Evolutionary conservation across 345 rosid genomes (phyloP).

Genomic region (Brassica incana): DNA sequence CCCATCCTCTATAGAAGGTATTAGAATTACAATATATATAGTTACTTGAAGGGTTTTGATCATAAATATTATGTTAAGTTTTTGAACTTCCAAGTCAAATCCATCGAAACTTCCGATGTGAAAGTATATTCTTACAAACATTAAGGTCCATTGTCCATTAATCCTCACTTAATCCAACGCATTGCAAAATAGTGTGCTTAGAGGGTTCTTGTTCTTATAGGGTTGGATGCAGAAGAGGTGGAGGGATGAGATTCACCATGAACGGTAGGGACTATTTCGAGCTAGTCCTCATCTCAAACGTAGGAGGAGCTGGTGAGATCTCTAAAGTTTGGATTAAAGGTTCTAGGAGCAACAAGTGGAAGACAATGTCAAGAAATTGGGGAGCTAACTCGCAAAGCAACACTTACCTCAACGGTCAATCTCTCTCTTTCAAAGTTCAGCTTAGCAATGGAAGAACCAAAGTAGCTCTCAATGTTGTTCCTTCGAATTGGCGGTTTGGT

Average conservation of each 20-base stretch:
- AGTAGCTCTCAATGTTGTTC: slow-evolving; percentile 53
- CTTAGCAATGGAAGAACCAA: slow-evolving; percentile 48
- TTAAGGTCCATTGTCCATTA: too few relatives aligned
- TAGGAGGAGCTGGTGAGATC: slow-evolving; percentile 67
- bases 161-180: too few relatives aligned
- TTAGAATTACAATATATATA: too few relatives aligned
- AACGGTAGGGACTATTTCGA: slow-evolving; percentile 67
- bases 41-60: too few relatives aligned
- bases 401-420: slow-evolving; percentile 63
- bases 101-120: too few relatives aligned
- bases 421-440: slow-evolving; percentile 61
- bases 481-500: slow-evolving; percentile 68
- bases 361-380: slow-evolving; percentile 73
- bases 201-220: slow-evolving; percentile 28
- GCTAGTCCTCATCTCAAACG: slow-evolving; percentile 68
- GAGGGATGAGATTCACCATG: slow-evolving; percentile 74
- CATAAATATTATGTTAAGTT: too few relatives aligned
- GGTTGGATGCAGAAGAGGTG: slow-evolving; percentile 63
- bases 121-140: too few relatives aligned
- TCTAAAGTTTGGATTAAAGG: slow-evolving; percentile 63
- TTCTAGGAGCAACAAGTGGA: slow-evolving; percentile 57
- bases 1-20: slow-evolving; percentile 46
- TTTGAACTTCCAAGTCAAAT: too few relatives aligned
- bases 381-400: slow-evolving; percentile 70
- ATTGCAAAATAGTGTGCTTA: too few relatives aligned